Percentiles rank a stretch among this genome's conserved stretches.
Evolutionary conservation across 352 stramenopile genomes (phyloP).

Genomic region (Pythium pyrilobum): DNA sequence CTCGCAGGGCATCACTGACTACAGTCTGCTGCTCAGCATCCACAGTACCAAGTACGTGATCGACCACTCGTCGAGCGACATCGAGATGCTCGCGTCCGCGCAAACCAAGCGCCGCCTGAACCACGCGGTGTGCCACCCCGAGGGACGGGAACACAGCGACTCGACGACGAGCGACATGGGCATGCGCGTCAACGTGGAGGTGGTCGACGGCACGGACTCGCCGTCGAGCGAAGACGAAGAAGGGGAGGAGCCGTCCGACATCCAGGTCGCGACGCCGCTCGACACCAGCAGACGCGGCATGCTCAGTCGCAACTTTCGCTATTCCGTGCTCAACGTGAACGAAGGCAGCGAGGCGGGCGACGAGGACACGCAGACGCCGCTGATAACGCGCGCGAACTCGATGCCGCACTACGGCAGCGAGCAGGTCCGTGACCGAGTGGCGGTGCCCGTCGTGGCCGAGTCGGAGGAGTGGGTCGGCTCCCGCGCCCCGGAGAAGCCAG

Average conservation of each 20-base stretch:
- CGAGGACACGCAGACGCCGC: constrained; percentile 37
- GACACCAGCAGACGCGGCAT: constrained; percentile 33
- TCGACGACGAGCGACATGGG: constrained; percentile 1
- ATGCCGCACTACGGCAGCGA: constrained; percentile 45
- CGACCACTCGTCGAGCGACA: constrained; percentile 41
- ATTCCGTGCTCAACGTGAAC: constrained; percentile 51
- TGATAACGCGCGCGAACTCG: constrained; percentile 24
- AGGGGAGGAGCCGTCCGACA: constrained; percentile 22
- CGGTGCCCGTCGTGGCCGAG: constrained; percentile 23
- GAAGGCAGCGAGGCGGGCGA: constrained; percentile 51
- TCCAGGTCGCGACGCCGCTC: constrained; percentile 22
- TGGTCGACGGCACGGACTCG: constrained; percentile 18
- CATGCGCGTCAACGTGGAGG: constrained; percentile 21
- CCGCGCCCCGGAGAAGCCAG: constrained; percentile 53
- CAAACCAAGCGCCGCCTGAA: constrained; percentile 71
- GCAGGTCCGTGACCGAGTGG: constrained; percentile 15
- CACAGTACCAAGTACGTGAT: constrained; percentile 84
- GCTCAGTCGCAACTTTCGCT: constrained; percentile 66
- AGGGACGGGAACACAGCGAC: constrained; percentile 4
- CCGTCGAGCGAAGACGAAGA: constrained; percentile 43
- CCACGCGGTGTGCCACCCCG: constrained; percentile 61
- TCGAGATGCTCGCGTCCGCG: constrained; percentile 32
- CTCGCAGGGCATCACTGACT: constrained; percentile 86
- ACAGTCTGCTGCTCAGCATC: constrained; percentile 81
- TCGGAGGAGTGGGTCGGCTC: constrained; percentile 46